Conservation (phyloP, 305 asterid species). For the Striga hermonthica region DNA sequence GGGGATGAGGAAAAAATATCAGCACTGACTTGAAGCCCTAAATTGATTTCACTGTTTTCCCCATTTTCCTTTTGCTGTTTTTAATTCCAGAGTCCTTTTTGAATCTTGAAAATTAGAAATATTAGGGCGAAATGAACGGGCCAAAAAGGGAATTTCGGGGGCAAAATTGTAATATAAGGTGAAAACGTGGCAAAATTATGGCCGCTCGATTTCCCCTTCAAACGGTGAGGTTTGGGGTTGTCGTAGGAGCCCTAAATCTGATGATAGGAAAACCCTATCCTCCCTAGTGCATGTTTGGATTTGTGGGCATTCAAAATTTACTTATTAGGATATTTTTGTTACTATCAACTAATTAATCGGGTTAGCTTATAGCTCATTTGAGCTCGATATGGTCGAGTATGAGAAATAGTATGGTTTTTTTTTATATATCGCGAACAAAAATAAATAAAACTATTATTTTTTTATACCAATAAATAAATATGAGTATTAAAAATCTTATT, state of each 20-base stretch:
- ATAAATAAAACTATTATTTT: too few relatives aligned
- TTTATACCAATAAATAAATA: too few relatives aligned
- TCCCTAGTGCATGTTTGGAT: too few relatives aligned
- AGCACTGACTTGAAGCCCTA: conserved; percentile 74
- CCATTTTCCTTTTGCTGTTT: not conserved
- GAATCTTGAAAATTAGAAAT: not conserved
- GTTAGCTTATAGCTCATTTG: too few relatives aligned
- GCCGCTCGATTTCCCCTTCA: not conserved
- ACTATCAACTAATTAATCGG: too few relatives aligned
- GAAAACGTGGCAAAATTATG: not conserved
- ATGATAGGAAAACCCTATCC: too few relatives aligned
- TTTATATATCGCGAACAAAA: too few relatives aligned
- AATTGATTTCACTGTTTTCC: conserved; percentile 42
- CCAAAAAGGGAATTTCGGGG: not conserved
- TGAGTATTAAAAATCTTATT: too few relatives aligned
- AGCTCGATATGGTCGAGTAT: too few relatives aligned
- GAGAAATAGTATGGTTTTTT: too few relatives aligned
- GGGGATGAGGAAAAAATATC: conserved; percentile 18
- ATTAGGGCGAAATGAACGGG: not conserved
- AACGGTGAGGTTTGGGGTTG: not conserved
- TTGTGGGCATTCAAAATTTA: too few relatives aligned
- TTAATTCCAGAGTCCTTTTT: not conserved
- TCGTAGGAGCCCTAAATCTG: not conserved
- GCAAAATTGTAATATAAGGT: not conserved
- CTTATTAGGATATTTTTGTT: too few relatives aligned